These are phyloP conservation scores for Termitomyces eurrhizus DNA, from an alignment of 768 basidiomycete genomes.

Conservation along the genomic window DNA sequence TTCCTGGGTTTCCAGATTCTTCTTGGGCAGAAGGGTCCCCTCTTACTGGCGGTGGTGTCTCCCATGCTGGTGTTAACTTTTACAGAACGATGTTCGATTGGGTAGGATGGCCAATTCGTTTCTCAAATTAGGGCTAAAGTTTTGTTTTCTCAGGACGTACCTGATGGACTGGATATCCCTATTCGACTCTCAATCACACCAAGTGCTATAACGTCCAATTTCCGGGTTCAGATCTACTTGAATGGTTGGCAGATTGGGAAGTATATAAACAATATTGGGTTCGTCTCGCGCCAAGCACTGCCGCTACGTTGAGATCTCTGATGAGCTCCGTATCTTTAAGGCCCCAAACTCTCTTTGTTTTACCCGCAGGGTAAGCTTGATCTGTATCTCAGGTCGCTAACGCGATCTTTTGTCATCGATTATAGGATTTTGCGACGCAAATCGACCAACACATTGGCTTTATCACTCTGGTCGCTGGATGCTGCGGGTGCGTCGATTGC, in stretches of 20 bases:
- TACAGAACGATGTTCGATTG: conserved; percentile 39
- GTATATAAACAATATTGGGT: conserved; percentile 51
- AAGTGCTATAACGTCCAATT: conserved; percentile 40
- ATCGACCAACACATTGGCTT: conserved; percentile 41
- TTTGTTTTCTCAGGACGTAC: conserved; percentile 26
- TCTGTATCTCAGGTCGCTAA: background rate
- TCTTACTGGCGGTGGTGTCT: conserved; percentile 22
- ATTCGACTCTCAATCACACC: conserved; percentile 43
- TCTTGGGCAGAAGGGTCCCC: conserved; percentile 34
- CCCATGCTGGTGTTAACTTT: conserved; percentile 39
- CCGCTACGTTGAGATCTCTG: background rate
- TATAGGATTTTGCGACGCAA: conserved; percentile 36
- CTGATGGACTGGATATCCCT: conserved; percentile 39
- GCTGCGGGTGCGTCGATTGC: conserved; percentile 36
- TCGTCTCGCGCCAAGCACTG: conserved; percentile 3
- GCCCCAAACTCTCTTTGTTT: conserved; percentile 46
- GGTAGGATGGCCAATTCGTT: conserved; percentile 19
- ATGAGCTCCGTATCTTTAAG: conserved; percentile 12
- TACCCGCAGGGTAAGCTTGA: conserved; percentile 41
- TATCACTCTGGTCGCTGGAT: conserved; percentile 50
- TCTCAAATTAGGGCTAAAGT: background rate
- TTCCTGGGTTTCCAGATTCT: conserved; percentile 41
- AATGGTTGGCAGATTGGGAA: conserved; percentile 55
- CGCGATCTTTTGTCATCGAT: background rate
- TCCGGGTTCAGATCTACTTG: conserved; percentile 44